Evolutionary conservation across 805 yeast genomes (phyloP).

Genomic region (Myxozyma neglecta): DNA sequence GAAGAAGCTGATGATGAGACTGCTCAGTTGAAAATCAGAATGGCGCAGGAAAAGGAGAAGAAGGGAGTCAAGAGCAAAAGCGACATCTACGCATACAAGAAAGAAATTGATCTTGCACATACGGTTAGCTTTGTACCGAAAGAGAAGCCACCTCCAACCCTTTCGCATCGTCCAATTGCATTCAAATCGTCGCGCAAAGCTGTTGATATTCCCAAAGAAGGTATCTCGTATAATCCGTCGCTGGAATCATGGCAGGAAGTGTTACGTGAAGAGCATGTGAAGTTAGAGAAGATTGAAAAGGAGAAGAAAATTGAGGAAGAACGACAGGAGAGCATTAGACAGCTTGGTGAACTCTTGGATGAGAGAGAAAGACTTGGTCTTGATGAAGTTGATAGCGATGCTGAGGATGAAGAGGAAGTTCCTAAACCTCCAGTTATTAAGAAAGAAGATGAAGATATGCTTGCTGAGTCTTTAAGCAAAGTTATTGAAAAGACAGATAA

Average conservation of each 20-base stretch:
- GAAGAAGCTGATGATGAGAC: slow-evolving; percentile 47
- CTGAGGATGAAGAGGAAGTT: slow-evolving; percentile 50
- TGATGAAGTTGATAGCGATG: slow-evolving; percentile 43
- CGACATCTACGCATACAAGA: not conserved
- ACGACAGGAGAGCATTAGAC: slow-evolving; percentile 62
- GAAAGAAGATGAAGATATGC: slow-evolving; percentile 58
- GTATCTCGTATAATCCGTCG: slow-evolving; percentile 91
- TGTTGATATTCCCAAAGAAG: slow-evolving; percentile 65
- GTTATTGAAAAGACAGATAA: not conserved
- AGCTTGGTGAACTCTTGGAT: slow-evolving; percentile 61
- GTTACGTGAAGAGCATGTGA: slow-evolving; percentile 62
- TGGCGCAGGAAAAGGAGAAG: slow-evolving; percentile 2
- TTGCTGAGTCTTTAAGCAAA: slow-evolving; percentile 14
- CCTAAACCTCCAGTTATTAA: slow-evolving; percentile 60
- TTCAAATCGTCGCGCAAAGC: slow-evolving; percentile 51
- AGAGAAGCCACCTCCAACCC: slow-evolving; percentile 45
- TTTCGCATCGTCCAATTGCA: slow-evolving; percentile 57
- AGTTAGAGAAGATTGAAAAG: slow-evolving; percentile 60
- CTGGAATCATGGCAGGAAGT: slow-evolving; percentile 76
- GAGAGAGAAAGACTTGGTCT: slow-evolving; percentile 51
- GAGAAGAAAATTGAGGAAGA: slow-evolving; percentile 61
- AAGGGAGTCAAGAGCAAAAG: slow-evolving; percentile 32
- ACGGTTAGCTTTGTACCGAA: slow-evolving; percentile 12
- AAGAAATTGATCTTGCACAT: slow-evolving; percentile 7
- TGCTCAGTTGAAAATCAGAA: not conserved